Conservation (phyloP, 2,329 filamentous ascomycete genomes). For the Hypoxylon sp. region DNA sequence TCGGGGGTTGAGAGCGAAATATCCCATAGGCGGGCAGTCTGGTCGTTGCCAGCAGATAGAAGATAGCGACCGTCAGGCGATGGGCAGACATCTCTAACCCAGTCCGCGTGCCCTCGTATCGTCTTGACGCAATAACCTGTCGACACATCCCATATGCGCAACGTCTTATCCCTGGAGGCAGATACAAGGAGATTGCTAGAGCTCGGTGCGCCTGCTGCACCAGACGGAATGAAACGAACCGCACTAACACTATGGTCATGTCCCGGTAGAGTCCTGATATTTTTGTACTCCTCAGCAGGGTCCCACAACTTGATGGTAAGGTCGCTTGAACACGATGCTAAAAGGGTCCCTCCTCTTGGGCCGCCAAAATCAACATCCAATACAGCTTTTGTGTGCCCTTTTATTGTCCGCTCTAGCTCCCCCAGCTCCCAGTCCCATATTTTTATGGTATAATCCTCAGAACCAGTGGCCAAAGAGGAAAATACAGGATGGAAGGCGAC, state of each 20-base stretch:
- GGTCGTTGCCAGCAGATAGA: constrained; percentile 85
- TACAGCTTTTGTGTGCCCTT: constrained; percentile 91
- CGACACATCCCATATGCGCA: constrained; percentile 92
- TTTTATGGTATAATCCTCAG: constrained; percentile 93
- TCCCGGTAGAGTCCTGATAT: constrained; percentile 88
- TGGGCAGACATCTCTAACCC: constrained; percentile 90
- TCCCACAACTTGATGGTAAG: constrained; percentile 97
- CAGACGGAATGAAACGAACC: constrained; percentile 88
- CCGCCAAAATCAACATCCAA: constrained; percentile 92
- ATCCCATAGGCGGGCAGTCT: constrained; percentile 87
- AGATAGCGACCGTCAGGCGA: constrained; percentile 87
- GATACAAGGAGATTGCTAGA: constrained; percentile 88
- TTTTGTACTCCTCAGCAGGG: constrained; percentile 92
- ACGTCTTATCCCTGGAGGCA: constrained; percentile 84
- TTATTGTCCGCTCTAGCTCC: constrained; percentile 89
- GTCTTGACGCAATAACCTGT: constrained; percentile 94
- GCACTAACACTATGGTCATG: constrained; percentile 94
- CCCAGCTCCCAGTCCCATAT: constrained; percentile 98
- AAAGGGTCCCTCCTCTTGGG: constrained; percentile 80
- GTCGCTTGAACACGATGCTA: constrained; percentile 88
- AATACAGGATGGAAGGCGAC: constrained; percentile 94
- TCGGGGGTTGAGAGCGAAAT: constrained; percentile 76
- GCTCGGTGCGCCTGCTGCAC: constrained; percentile 80
- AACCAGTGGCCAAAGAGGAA: constrained; percentile 88
- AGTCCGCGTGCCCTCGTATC: constrained; percentile 85